Conservation (phyloP, 2,329 filamentous ascomycete species). For the Rhynchosporium secalis region DNA sequence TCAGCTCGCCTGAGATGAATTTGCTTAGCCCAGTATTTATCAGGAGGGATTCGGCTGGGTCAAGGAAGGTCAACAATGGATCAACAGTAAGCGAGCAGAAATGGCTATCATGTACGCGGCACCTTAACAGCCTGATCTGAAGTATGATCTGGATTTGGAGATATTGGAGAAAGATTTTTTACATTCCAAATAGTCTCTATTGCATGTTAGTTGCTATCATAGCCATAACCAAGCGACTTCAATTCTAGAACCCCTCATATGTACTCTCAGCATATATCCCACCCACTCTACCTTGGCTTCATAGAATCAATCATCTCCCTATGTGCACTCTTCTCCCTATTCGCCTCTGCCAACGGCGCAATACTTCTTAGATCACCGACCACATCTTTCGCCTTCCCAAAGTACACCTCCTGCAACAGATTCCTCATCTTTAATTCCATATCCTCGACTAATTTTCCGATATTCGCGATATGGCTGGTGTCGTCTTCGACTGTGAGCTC, state of each 20-base stretch:
- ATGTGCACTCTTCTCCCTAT: conserved; percentile 81
- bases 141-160: neutral
- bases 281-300: conserved; percentile 32
- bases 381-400: conserved; percentile 98
- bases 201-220: neutral
- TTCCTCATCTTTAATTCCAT: conserved; percentile 99
- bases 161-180: neutral
- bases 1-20: too few relatives aligned
- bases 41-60: too few relatives aligned
- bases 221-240: neutral
- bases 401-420: conserved; percentile 96
- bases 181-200: neutral
- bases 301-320: conserved; percentile 77
- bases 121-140: too few relatives aligned
- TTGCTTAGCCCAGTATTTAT: neutral
- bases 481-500: conserved; percentile 89
- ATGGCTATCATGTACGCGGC: neutral
- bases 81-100: neutral
- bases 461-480: conserved; percentile 91
- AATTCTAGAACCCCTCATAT: neutral
- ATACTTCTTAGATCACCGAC: conserved; percentile 92
- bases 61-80: neutral
- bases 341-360: conserved; percentile 78
- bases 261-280: neutral
- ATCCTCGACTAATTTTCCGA: conserved; percentile 91